Evolutionary conservation across 345 rosid genomes (phyloP).

Genomic region (Iberis pinnata): DNA sequence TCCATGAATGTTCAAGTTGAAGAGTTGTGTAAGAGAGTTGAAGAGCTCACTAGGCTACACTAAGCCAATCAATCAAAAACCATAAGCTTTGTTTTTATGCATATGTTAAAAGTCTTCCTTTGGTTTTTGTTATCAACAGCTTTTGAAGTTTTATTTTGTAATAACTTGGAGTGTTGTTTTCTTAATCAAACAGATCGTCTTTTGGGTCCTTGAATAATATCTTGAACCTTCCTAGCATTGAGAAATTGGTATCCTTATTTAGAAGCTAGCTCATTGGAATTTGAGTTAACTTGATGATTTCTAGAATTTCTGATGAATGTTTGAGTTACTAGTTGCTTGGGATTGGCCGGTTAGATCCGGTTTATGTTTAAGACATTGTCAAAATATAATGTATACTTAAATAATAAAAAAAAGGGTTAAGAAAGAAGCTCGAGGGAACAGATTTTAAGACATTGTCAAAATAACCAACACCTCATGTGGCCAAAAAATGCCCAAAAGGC

Average conservation of each 20-base stretch:
- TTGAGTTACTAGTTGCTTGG: background rate
- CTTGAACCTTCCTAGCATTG: no score
- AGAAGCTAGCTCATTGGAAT: no score
- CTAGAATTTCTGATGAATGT: no score
- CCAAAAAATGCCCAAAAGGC: no score
- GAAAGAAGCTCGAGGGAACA: no score
- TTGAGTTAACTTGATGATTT: no score
- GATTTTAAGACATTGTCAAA: no score
- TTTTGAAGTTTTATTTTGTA: constrained; percentile 15
- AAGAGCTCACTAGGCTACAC: constrained; percentile 87
- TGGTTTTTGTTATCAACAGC: constrained; percentile 11
- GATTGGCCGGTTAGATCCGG: constrained; percentile 2
- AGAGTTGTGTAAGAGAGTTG: constrained; percentile 80
- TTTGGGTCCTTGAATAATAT: background rate
- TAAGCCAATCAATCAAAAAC: constrained; percentile 28
- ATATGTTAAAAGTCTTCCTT: constrained; percentile 2
- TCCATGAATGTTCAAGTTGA: constrained; percentile 59
- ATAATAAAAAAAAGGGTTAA: background rate
- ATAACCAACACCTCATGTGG: no score
- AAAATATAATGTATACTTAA: background rate
- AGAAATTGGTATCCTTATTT: no score
- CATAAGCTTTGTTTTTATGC: background rate
- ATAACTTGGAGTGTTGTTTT: background rate
- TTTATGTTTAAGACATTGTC: background rate
- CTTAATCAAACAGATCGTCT: constrained; percentile 7